Evolutionary conservation across 2,329 filamentous ascomycete genomes (phyloP).

Genomic region (Aureobasidium pullulans): DNA sequence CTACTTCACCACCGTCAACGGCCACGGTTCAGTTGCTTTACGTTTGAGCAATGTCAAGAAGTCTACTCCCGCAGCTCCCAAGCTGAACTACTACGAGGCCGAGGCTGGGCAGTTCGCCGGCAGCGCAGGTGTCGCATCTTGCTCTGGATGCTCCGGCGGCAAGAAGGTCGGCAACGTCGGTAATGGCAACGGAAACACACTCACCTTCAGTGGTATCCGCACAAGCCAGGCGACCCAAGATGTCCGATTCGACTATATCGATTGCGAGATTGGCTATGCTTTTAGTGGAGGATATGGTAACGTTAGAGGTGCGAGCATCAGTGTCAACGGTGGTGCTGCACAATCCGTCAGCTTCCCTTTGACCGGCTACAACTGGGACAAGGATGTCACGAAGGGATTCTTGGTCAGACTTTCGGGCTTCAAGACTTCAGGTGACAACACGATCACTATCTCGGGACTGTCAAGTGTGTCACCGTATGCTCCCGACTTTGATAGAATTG

Average conservation of each 20-base stretch:
- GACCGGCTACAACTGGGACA: conserved; percentile 34
- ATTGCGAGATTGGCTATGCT: conserved; percentile 34
- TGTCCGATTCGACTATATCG: conserved; percentile 33
- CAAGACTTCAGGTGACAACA: conserved; percentile 19
- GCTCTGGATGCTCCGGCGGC: conserved; percentile 28
- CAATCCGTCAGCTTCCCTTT: conserved; percentile 33
- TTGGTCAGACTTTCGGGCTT: conserved; percentile 23
- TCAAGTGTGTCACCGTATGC: conserved; percentile 20
- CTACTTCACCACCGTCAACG: conserved; percentile 21
- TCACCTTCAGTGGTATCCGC: conserved; percentile 25
- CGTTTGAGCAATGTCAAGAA: conserved; percentile 29
- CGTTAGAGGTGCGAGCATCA: conserved; percentile 30
- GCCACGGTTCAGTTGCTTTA: conserved; percentile 26
- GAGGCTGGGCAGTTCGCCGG: conserved; percentile 26
- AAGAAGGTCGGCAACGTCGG: conserved; percentile 29
- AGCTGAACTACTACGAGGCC: conserved; percentile 25
- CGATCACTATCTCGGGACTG: conserved; percentile 21
- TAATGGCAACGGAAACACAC: conserved; percentile 18
- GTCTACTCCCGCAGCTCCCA: conserved; percentile 13
- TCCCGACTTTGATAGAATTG: conserved; percentile 25
- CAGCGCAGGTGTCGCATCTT: conserved; percentile 24
- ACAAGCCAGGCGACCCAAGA: conserved; percentile 26
- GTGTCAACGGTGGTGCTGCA: conserved; percentile 30
- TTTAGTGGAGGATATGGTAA: conserved; percentile 27
- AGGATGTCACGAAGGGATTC: conserved; percentile 22